These are phyloP conservation scores for Osmanthus fragrans DNA, from an alignment of 257 asterid species.

Conservation along the genomic window DNA sequence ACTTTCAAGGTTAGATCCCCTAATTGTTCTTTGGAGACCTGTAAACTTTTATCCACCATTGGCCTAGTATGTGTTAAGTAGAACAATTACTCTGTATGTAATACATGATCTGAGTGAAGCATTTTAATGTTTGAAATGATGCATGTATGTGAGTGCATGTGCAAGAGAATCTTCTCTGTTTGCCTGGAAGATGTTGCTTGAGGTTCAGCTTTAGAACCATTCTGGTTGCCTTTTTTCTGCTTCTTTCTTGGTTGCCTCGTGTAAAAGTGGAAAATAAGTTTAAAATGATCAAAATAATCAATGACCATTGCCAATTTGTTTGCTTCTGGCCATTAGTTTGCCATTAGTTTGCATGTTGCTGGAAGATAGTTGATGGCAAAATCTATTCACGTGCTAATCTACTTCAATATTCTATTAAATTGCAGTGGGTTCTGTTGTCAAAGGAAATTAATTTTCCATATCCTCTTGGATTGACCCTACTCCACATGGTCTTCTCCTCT, in stretches of 20 bases:
- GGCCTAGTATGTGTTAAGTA: not conserved
- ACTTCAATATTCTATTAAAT: conserved; percentile 19
- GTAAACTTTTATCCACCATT: not conserved
- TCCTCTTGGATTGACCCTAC: conserved; percentile 94
- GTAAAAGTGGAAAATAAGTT: not conserved
- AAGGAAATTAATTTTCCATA: conserved; percentile 92
- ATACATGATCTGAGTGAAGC: not conserved
- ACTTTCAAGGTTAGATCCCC: not conserved
- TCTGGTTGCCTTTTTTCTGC: not conserved
- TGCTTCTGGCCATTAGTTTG: not conserved
- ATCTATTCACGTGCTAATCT: conserved; percentile 22
- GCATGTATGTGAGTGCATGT: not conserved
- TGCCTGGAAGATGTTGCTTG: not conserved
- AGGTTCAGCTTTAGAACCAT: not conserved
- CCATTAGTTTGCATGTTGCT: not conserved
- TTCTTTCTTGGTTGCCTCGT: not conserved
- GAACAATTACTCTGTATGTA: not conserved
- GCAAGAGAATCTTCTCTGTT: not conserved
- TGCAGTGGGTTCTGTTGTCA: conserved; percentile 98
- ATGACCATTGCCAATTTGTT: not conserved
- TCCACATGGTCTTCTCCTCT: conserved; percentile 97
- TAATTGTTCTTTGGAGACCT: not conserved
- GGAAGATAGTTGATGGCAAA: not conserved
- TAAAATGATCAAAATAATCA: not conserved
- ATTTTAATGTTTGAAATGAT: not conserved